Conservation (phyloP, 208 protist species). For the Leishmania gerbilli region DNA sequence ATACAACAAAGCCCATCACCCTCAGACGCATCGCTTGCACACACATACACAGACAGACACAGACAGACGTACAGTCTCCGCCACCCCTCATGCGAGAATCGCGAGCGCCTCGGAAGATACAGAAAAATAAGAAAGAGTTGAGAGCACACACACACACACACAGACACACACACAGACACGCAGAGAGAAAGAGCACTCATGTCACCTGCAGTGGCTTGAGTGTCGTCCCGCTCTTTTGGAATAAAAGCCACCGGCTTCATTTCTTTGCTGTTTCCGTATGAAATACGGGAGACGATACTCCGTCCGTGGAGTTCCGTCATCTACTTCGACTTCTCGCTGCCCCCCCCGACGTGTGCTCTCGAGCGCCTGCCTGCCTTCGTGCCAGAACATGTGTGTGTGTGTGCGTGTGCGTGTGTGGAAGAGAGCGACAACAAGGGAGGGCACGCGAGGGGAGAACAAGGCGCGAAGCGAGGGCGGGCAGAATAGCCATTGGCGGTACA, state of each 20-base stretch:
- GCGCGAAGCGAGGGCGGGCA: background rate
- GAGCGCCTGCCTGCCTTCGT: background rate
- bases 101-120: background rate
- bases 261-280: background rate
- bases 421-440: background rate
- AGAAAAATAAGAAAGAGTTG: background rate
- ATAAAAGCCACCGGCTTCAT: too few relatives aligned
- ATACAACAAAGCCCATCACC: background rate
- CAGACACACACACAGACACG: background rate
- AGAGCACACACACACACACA: background rate
- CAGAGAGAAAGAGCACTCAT: background rate
- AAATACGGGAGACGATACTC: background rate
- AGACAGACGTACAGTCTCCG: background rate
- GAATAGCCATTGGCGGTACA: background rate
- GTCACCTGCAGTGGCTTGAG: background rate
- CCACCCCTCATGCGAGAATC: background rate
- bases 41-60: background rate
- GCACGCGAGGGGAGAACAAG: background rate
- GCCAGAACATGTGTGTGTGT: background rate
- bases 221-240: too few relatives aligned
- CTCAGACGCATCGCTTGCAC: background rate
- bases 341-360: background rate
- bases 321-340: background rate
- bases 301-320: background rate
- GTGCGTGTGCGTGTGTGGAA: background rate